Conservation (phyloP, 208 protist genomes). For the Vickermania ingenoplastis region DNA sequence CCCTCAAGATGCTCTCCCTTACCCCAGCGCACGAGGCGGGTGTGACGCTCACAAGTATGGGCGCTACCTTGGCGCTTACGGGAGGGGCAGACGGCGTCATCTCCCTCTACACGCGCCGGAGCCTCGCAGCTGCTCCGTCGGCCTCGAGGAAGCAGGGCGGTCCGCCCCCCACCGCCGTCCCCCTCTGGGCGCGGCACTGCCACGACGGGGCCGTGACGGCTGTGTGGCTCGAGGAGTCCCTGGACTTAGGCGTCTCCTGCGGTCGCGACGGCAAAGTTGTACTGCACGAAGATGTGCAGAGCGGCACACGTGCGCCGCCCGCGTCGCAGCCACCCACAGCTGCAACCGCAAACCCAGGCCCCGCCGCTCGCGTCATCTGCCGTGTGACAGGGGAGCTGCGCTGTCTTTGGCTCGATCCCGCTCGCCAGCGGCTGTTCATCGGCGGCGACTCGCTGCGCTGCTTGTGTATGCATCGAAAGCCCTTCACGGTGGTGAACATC, state of each 20-base stretch:
- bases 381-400: slow-evolving; percentile 72
- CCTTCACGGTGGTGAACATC: slow-evolving; percentile 43
- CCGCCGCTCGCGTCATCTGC: slow-evolving; percentile 63
- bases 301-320: neutral
- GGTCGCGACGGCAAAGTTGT: slow-evolving; percentile 68
- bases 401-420: slow-evolving; percentile 49
- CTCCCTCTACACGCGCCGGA: slow-evolving; percentile 37
- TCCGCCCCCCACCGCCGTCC: neutral
- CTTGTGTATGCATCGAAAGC: slow-evolving; percentile 31
- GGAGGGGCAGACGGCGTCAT: slow-evolving; percentile 75
- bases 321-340: neutral
- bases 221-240: slow-evolving; percentile 35
- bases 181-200: slow-evolving; percentile 60
- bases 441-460: slow-evolving; percentile 78
- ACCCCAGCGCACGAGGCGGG: slow-evolving; percentile 36
- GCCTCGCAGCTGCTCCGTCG: slow-evolving; percentile 17
- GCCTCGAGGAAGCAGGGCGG: neutral
- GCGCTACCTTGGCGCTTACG: slow-evolving; percentile 40
- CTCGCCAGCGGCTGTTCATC: slow-evolving; percentile 58
- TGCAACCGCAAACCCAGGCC: neutral
- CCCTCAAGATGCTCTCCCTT: slow-evolving; percentile 32
- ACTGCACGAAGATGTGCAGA: slow-evolving; percentile 46
- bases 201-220: slow-evolving; percentile 56
- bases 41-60: slow-evolving; percentile 46
- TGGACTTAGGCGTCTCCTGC: slow-evolving; percentile 47